These are phyloP conservation scores for Potentilla sterilis DNA, from an alignment of 306 rosid genomes.

Conservation along the genomic window DNA sequence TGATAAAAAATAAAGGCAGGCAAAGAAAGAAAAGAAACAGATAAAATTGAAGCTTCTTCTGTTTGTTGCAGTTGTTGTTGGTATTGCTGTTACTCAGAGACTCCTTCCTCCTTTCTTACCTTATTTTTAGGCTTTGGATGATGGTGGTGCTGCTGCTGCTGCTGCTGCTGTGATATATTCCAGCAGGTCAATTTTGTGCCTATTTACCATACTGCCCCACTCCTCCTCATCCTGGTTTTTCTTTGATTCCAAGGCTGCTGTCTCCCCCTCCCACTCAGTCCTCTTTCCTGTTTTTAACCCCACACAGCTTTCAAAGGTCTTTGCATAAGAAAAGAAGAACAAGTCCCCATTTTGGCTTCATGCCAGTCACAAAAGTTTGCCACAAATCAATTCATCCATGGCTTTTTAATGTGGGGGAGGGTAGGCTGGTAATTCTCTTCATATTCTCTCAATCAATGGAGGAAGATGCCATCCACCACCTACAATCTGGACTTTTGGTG, in stretches of 20 bases:
- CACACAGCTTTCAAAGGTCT: conserved; percentile 39
- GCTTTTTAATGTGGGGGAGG: conserved; percentile 1
- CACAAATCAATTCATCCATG: conserved; percentile 1
- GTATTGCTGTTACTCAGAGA: background rate
- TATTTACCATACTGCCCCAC: conserved; percentile 43
- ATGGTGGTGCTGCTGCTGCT: background rate
- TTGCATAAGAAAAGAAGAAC: conserved; percentile 31
- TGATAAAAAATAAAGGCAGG: conserved; percentile 20
- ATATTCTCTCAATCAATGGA: conserved; percentile 11
- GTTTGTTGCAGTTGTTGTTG: conserved; percentile 34
- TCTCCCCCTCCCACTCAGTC: background rate
- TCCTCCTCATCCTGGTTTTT: conserved; percentile 9
- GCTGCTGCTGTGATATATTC: conserved; percentile 12
- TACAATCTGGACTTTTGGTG: conserved; percentile 49
- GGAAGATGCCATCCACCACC: conserved; percentile 48
- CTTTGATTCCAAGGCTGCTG: conserved; percentile 16
- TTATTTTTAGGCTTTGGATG: conserved; percentile 47
- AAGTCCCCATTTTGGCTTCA: conserved; percentile 25
- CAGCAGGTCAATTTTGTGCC: conserved; percentile 24
- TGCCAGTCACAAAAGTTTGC: conserved; percentile 15
- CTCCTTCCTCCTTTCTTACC: conserved; percentile 26
- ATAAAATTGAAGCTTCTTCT: conserved; percentile 34
- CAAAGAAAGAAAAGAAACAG: background rate
- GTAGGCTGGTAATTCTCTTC: conserved; percentile 8
- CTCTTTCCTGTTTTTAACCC: conserved; percentile 31